Evolutionary conservation across 371 early-diverging fungal genomes (phyloP), one percentile per base, ranked within the genome.

Genomic region (Nematocida sp.): DNA sequence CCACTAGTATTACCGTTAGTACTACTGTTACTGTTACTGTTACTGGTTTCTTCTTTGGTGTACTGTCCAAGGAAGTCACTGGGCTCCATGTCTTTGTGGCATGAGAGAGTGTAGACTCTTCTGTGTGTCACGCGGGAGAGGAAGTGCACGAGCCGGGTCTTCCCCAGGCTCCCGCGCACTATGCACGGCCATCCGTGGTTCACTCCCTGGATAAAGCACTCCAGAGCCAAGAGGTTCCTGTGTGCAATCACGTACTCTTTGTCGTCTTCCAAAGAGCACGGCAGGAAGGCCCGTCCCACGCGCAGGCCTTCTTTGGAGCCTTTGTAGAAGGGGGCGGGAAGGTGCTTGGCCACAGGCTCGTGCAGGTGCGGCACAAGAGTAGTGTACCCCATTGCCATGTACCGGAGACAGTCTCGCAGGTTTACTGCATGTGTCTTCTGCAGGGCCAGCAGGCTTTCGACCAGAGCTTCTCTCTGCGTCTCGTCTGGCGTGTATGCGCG

Each of bases 61-160:
- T 70, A 78, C 48, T 36, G 38, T 88, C 99, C 99, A 23, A 98
- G 84, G 31, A 99, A 87, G 83, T 99, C 99, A 13, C 90, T 86
- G 2, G 94, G 90, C 82, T 99, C 98, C 21, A 92, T 92, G 79
- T 91, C 88, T 78, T 93, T 93, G 80, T 97, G 96, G 80, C 95
- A 93, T 78, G 94, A 94, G 63, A 97, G 88, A 54, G 91, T 91
- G 65, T 87, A 87, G 23, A 98, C 81, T 21, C 86, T 85, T 34
- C 85, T 85, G 7, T 82, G 76, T 40, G 85, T 84, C 23, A 87
- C 82, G 15, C 84, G 76, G 0, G 94, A 87, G 19, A 95, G 78
- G 85, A 94, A 87, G 80, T 96, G 91, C 80, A 92, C 91, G 4
- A 95, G 90, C 11, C 92, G 93, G 0, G 96, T 95, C 82, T 98